Percentiles rank a stretch among this genome's conserved stretches.
phyloP scores from a whole-genome alignment of 176 grass and related monocot genomes.

The Guadua angustifolia region DNA sequence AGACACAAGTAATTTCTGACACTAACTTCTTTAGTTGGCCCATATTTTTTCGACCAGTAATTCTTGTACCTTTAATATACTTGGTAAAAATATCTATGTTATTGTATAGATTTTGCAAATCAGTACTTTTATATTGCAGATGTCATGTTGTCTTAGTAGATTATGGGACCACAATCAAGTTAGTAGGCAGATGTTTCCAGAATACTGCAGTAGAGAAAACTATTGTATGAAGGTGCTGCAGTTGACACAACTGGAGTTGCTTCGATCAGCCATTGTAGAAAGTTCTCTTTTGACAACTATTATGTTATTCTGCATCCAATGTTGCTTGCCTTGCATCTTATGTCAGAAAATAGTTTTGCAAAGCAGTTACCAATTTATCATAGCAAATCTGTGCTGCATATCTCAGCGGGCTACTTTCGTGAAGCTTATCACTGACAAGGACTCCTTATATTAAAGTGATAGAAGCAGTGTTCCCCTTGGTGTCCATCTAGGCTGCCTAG shows the following conservation, averaged over 20 bases:
- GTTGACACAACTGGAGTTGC: background rate
- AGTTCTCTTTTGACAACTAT: background rate
- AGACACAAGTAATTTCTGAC: slow-evolving; percentile 73
- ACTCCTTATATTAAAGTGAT: background rate
- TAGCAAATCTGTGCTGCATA: background rate
- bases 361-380: background rate
- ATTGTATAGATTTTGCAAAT: too few relatives aligned
- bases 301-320: background rate
- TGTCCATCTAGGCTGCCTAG: too few relatives aligned
- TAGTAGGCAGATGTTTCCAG: background rate
- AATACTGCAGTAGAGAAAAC: background rate
- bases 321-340: background rate
- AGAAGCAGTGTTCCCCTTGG: too few relatives aligned
- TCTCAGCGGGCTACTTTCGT: background rate
- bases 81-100: background rate
- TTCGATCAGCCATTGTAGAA: background rate
- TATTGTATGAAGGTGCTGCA: background rate
- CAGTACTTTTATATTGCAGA: too few relatives aligned
- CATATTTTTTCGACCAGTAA: background rate
- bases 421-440: background rate
- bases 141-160: too few relatives aligned
- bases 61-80: background rate
- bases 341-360: background rate
- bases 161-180: background rate
- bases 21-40: background rate